Base-by-base conservation (phyloP, 345 rosid species). In the Lepidium africanum region DNA sequence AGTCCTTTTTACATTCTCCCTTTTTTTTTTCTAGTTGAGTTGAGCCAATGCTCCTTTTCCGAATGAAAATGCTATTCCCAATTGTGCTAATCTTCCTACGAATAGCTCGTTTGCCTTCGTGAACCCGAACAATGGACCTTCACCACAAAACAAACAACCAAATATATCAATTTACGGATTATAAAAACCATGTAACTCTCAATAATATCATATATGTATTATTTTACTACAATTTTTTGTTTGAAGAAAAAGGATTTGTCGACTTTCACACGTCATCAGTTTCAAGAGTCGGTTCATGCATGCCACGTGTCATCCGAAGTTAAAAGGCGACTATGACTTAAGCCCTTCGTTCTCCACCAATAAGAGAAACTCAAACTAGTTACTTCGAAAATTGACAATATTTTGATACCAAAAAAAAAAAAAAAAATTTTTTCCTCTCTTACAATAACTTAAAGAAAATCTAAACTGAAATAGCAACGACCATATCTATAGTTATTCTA, bases 1-100 rank as follows among this genome's bases (percentile, higher is more conserved):
- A 30, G 33, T 30, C 7, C 5, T 5, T 30, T 30, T 30, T 30
- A 30, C 33, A 30, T 30, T 30, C 2, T 30, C 7, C 33, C 33
- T 0, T 30, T 6, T 5, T 27, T 0, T 30, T 30, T 30, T 30
- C 33, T 30, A 30, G 33, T 30, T 93, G 27, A 93, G 90, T 38
- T 93, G 98, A 9, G 98, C 98, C 3, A 93, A 79, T 46, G 98
- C 98, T 76, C 98, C 98, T 46, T 93, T 93, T 6, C 96, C 92
- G n/a, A 93, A 59, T 10, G 98, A 93, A 83, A 93, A 93, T 5
- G 92, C 97, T 42, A 93, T 90, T 3, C 98, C 98, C 46, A 93
- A 77, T 67, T 93, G 98, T 11, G 98, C 98, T 85, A 92, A 65
- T 81, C 97, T 85, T 40, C 98, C 98, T 6, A 93, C 97, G 6